These are phyloP conservation scores for Pyrus bretschneideri DNA, from an alignment of 306 rosid species.

Conservation along the genomic window DNA sequence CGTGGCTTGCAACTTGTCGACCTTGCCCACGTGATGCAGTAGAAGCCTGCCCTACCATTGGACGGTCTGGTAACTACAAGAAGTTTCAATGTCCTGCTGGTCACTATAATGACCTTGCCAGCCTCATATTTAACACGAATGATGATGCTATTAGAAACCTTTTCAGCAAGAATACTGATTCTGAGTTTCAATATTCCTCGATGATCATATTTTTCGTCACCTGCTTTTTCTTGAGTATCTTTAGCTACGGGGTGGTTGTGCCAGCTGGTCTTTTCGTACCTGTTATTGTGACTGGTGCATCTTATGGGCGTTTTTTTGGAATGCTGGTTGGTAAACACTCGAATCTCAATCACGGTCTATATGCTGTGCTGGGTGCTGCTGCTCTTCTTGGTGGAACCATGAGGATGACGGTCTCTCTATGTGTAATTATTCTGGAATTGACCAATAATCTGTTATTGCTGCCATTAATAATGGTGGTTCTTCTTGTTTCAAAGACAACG, in stretches of 20 bases:
- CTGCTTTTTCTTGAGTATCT: conserved; percentile 64
- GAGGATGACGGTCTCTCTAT: conserved; percentile 89
- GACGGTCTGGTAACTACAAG: conserved; percentile 97
- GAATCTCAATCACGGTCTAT: conserved; percentile 76
- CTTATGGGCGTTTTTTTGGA: conserved; percentile 83
- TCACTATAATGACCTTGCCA: conserved; percentile 90
- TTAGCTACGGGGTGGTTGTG: conserved; percentile 82
- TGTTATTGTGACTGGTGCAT: conserved; percentile 88
- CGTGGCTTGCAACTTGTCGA: conserved; percentile 76
- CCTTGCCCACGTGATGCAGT: conserved; percentile 65
- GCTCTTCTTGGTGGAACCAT: conserved; percentile 89
- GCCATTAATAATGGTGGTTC: conserved; percentile 86
- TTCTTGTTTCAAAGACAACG: conserved; percentile 75
- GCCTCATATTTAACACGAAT: conserved; percentile 91
- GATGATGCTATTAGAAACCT: conserved; percentile 91
- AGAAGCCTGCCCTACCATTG: conserved; percentile 90
- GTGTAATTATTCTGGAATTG: conserved; percentile 81
- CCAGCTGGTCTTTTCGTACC: conserved; percentile 94
- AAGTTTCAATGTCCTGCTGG: conserved; percentile 76
- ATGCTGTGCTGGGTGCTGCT: conserved; percentile 90
- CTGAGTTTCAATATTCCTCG: conserved; percentile 57
- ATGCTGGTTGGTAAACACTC: conserved; percentile 55
- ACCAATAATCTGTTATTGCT: conserved; percentile 79
- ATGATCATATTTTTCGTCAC: conserved; percentile 54
- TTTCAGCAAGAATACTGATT: conserved; percentile 64